Evolutionary conservation across 805 yeast genomes (phyloP).

Genomic region (Hermanozyma aechmeae): DNA sequence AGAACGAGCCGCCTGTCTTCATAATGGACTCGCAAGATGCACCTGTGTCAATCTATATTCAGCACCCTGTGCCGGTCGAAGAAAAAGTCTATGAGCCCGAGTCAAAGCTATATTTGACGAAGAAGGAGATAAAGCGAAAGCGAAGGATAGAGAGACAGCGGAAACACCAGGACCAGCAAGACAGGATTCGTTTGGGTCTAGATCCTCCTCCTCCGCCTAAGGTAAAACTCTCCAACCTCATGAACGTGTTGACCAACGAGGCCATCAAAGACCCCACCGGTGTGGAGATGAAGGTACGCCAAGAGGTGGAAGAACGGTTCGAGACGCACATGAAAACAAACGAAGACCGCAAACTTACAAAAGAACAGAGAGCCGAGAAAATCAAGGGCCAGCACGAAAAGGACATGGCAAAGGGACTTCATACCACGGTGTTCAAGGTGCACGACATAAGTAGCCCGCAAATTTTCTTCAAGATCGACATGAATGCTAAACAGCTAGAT

Average conservation of each 20-base stretch:
- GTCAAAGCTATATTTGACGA: constrained; percentile 62
- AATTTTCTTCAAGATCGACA: constrained; percentile 65
- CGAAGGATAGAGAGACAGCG: constrained; percentile 62
- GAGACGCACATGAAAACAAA: constrained; percentile 53
- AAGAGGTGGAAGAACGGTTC: constrained; percentile 58
- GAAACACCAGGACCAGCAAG: constrained; percentile 62
- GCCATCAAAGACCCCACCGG: constrained; percentile 85
- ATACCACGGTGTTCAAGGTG: constrained; percentile 51
- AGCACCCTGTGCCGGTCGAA: constrained; percentile 66
- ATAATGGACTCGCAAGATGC: constrained; percentile 28
- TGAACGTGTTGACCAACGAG: constrained; percentile 78
- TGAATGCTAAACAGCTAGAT: constrained; percentile 66
- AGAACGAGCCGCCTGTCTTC: constrained; percentile 4
- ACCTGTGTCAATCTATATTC: constrained; percentile 63
- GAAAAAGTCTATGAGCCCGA: too few species aligned
- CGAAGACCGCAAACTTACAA: constrained; percentile 48
- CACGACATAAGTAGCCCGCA: constrained; percentile 49
- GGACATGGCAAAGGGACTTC: constrained; percentile 44
- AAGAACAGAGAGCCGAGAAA: constrained; percentile 50
- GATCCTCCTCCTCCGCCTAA: constrained; percentile 88
- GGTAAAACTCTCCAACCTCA: constrained; percentile 72
- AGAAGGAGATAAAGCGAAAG: constrained; percentile 63
- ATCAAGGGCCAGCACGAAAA: constrained; percentile 30
- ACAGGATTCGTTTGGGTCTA: constrained; percentile 68
- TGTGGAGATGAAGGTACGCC: constrained; percentile 62